Conservation (phyloP, 2,329 filamentous ascomycete genomes). For the Exophiala dermatitidis region DNA sequence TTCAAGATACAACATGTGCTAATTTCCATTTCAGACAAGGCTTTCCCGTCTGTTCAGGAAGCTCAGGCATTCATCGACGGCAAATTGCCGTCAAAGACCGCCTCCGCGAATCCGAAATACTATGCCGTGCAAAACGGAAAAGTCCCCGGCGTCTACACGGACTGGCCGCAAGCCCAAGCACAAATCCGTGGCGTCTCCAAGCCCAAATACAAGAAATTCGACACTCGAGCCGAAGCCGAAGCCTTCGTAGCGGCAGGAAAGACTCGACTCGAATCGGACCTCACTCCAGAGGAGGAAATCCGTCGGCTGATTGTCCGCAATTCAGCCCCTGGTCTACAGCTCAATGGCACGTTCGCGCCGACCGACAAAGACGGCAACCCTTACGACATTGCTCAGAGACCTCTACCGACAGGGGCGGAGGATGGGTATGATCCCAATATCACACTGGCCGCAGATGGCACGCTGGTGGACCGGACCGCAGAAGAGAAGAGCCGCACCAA, state of each 20-base stretch:
- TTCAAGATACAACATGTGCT: background rate
- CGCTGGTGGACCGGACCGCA: constrained; percentile 49
- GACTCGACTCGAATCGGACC: constrained; percentile 5
- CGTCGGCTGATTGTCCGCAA: constrained; percentile 26
- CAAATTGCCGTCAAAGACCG: constrained; percentile 39
- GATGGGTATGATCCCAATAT: constrained; percentile 57
- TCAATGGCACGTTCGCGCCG: constrained; percentile 31
- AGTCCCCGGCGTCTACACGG: constrained; percentile 55
- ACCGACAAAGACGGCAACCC: constrained; percentile 40
- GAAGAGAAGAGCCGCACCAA: constrained; percentile 45
- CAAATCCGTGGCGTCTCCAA: constrained; percentile 69
- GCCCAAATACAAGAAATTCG: constrained; percentile 62
- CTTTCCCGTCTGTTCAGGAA: constrained; percentile 64
- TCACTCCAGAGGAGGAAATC: constrained; percentile 25
- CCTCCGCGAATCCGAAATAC: constrained; percentile 38
- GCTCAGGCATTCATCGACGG: constrained; percentile 72
- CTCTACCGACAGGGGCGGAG: constrained; percentile 49
- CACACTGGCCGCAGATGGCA: constrained; percentile 48
- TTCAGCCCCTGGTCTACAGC: constrained; percentile 34
- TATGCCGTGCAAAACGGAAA: constrained; percentile 55
- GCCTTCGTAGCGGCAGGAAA: constrained; percentile 56
- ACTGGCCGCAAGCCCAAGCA: constrained; percentile 62
- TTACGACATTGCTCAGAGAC: constrained; percentile 48
- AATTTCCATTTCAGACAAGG: constrained; percentile 57
- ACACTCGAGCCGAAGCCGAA: constrained; percentile 64